Percentiles rank a stretch among this genome's conserved stretches.
phyloP scores from a whole-genome alignment of 257 asterid species.

The Nicotiana sylvestris region DNA sequence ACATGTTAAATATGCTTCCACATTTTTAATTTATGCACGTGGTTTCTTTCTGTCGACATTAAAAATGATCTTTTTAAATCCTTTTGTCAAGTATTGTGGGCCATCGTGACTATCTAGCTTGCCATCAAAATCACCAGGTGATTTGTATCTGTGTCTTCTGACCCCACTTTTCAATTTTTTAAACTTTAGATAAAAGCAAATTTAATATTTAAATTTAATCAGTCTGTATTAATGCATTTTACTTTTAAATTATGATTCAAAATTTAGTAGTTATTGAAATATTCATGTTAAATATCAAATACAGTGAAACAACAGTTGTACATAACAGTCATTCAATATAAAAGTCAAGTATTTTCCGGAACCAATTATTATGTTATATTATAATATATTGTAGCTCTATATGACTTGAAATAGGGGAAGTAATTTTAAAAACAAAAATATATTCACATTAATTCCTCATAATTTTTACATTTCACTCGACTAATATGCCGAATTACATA shows the following conservation, averaged over 20 bases:
- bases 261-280: no score
- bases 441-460: neutral
- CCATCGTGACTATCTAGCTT: neutral
- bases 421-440: neutral
- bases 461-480: neutral
- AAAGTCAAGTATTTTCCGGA: no score
- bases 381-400: no score
- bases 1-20: conserved; percentile 7
- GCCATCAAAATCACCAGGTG: conserved; percentile 6
- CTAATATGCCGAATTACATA: neutral
- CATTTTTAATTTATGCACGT: neutral
- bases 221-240: no score
- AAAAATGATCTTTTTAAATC: neutral
- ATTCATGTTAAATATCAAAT: no score
- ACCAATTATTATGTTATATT: no score
- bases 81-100: neutral
- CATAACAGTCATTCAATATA: no score
- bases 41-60: neutral
- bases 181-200: no score
- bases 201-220: no score
- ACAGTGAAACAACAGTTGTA: no score
- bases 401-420: neutral
- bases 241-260: no score
- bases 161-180: no score
- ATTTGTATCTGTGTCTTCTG: neutral